Evolutionary conservation across 306 rosid genomes (phyloP).

Genomic region (Mimosa bimucronata): DNA sequence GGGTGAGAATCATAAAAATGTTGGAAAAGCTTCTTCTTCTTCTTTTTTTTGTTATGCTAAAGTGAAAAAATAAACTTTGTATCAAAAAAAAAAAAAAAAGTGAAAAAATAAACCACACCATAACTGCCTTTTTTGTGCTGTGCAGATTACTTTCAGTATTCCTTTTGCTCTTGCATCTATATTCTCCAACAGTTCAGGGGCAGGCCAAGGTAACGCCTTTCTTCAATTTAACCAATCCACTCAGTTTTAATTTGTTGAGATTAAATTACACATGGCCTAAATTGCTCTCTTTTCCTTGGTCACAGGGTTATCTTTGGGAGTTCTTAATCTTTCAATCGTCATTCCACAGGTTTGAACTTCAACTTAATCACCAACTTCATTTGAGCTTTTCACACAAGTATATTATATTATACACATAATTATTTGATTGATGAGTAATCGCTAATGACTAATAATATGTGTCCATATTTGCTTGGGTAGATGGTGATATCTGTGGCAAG

Average conservation of each 20-base stretch:
- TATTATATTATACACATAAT: too few relatives aligned
- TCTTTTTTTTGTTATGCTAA: too few relatives aligned
- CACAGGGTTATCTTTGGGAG: slow-evolving; percentile 73
- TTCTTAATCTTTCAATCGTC: slow-evolving; percentile 69
- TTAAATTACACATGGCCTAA: not conserved
- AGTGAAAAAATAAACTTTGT: not conserved
- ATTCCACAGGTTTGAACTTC: slow-evolving; percentile 57
- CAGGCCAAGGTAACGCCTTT: slow-evolving; percentile 73
- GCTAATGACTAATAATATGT: not conserved
- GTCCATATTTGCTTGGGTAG: slow-evolving; percentile 28
- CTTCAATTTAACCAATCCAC: not conserved
- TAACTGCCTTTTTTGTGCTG: not conserved
- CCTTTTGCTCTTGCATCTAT: slow-evolving; percentile 88
- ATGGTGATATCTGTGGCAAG: slow-evolving; percentile 59
- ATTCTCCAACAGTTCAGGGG: slow-evolving; percentile 57
- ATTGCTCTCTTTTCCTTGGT: not conserved
- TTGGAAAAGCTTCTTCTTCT: not conserved
- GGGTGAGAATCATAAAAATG: not conserved
- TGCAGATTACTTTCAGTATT: slow-evolving; percentile 67
- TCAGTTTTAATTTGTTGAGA: not conserved
- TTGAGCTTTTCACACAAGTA: too few relatives aligned
- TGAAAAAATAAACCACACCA: not conserved
- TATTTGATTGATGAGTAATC: not conserved
- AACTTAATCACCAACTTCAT: not conserved
- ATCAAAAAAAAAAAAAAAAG: too few relatives aligned